Base-by-base conservation (phyloP, 768 basidiomycete species). In the Symmetrospora coprosmae region DNA sequence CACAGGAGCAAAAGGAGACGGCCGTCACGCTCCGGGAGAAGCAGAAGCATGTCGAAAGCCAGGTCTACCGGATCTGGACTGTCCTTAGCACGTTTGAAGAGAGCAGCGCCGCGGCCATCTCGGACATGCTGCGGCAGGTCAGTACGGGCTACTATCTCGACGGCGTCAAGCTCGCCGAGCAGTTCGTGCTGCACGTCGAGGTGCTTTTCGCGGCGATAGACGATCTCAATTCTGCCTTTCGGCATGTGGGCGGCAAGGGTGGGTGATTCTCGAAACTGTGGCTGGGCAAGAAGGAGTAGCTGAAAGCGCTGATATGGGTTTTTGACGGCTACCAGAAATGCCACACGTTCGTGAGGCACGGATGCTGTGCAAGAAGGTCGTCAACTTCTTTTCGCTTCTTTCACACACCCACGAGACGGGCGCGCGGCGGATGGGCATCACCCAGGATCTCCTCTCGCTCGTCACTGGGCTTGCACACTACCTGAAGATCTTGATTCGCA, bases 391-490 rank as follows among this genome's bases (percentile, higher is more conserved):
- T 75, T 94, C 89, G 19, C 76, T 96, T 35, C 77, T 99, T 46
- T 96, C 92, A 6, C 89, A 91, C 72, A 91, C 89, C 23, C 89
- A 92, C 73, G 87, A 92, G 72, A 86, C 87, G 2, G 87, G 86
- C 34, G 80, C 86, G 13, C 82, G 86, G 61, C 77, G 87, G 67
- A 88, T 89, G 82, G 87, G 86, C 50, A 91, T 97, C 83, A 96
- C 91, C 17, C 87, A 96, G 73, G 94, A 97, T 68, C 77, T 99
- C 13, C 82, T 97, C 34, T 89, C 91, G 17, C 82, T 99, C 47
- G 94, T 99, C 64, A 99, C 94, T 0, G 92, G 94, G n/a, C 78
- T 99, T 34, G 94, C 94, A 4, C 94, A 99, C 74, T 97, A 99
- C 74, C 83, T 99, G 71, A 99, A 99, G 77, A 97, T 99, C 74